phyloP scores from a whole-genome alignment of 2,329 filamentous ascomycete species.

The Onygena corvina region DNA sequence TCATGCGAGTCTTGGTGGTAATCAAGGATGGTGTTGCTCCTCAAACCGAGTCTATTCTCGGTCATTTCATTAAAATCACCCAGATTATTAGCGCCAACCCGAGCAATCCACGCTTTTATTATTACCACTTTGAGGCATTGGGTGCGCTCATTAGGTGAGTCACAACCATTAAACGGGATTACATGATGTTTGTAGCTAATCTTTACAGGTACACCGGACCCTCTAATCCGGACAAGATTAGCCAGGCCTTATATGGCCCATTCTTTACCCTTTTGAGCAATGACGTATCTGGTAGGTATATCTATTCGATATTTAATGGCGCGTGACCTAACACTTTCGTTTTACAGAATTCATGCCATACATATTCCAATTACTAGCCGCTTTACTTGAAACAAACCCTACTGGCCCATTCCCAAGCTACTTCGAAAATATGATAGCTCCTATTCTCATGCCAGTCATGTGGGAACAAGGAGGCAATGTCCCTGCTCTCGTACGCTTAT shows the following conservation, averaged over 20 bases:
- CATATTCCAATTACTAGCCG: constrained; percentile 87
- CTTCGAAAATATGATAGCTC: constrained; percentile 66
- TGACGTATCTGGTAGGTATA: constrained; percentile 73
- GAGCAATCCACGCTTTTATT: constrained; percentile 95
- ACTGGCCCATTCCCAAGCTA: constrained; percentile 64
- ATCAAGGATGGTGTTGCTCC: constrained; percentile 69
- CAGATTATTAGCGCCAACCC: constrained; percentile 87
- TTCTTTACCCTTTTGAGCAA: constrained; percentile 69
- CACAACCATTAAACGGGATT: no score
- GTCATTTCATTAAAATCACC: constrained; percentile 77
- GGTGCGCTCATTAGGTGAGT: constrained; percentile 67
- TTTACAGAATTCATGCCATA: constrained; percentile 79
- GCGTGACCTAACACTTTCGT: constrained; percentile 19
- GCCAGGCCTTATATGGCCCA: constrained; percentile 68
- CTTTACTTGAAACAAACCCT: constrained; percentile 76
- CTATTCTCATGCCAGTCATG: constrained; percentile 65
- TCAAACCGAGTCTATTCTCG: constrained; percentile 65
- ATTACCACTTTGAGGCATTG: constrained; percentile 92
- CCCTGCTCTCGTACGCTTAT: constrained; percentile 72
- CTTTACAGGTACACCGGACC: constrained; percentile 49
- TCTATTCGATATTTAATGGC: no score
- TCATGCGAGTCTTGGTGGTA: constrained; percentile 94
- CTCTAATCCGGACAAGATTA: constrained; percentile 58
- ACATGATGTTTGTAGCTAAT: constrained; percentile 13
- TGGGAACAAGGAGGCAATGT: constrained; percentile 93